Base-by-base conservation (phyloP, 345 rosid species). In the Trapa bicornis region DNA sequence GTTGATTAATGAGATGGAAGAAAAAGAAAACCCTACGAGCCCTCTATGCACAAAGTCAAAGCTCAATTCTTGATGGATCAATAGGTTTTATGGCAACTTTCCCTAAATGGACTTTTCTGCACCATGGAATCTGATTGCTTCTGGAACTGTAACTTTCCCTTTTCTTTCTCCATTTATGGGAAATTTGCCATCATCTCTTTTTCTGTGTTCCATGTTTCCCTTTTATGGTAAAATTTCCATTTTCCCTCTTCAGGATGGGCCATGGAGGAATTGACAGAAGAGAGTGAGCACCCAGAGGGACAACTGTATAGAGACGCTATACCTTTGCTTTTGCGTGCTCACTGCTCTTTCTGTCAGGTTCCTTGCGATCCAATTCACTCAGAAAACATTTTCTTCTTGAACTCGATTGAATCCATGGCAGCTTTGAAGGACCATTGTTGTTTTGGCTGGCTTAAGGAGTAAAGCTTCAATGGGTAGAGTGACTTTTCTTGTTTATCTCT, bases 241-340 rank as follows among this genome's bases (percentile, higher is more conserved):
- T 47, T 37, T 50, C 53, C 13, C 48, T 37, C 50, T 37, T 2
- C n/a, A 45, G 69, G 68, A 37, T 0, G 64, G 68, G 83, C 78
- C 75, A 75, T 80, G 76, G 70, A 36, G 88, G 87, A 88, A 77
- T 81, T 91, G 97, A 91, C 97, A 91, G 97, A 91, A 91, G 97
- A 91, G 97, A 91, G 97, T 88, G 97, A 88, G 97, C 97, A 91
- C 96, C 80, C 91, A 86, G 86, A 78, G 82, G 88, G 85, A n/a
- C 60, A 79, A 70, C 81, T 75, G 87, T 85, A 88, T 82, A 75
- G 75, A 61, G 42, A n/a, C 47, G 36, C 58, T 82, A 79, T 88
- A 81, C 86, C 66, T 53, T 70, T 91, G 86, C 93, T 84, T 84
- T 82, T 88, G 88, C 77, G 97, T 91, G 97, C 96, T 88, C 96